Evolutionary conservation across 2,329 filamentous ascomycete genomes (phyloP).

Genomic region (Aspergillus latus): DNA sequence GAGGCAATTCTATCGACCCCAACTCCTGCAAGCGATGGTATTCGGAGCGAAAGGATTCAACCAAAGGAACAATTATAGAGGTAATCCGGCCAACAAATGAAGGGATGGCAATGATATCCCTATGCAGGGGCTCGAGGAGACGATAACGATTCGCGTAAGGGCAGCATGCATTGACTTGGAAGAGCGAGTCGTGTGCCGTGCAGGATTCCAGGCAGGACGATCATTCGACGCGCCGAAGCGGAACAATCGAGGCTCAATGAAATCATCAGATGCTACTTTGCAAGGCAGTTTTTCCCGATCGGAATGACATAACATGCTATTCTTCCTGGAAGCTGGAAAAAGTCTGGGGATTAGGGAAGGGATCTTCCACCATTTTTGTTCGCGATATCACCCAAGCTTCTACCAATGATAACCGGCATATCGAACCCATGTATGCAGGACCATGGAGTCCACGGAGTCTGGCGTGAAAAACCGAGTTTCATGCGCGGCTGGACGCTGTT

Average conservation of each 20-base stretch:
- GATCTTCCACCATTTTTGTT: neutral
- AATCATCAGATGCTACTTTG: conserved; percentile 3
- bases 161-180: neutral
- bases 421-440: neutral
- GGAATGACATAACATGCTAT: neutral
- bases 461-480: neutral
- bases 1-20: neutral
- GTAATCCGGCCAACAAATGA: neutral
- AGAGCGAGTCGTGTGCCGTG: conserved; percentile 6
- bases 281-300: conserved; percentile 11
- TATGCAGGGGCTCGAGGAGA: conserved; percentile 12
- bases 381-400: neutral
- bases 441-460: neutral
- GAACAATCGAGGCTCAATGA: conserved; percentile 1
- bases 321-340: neutral
- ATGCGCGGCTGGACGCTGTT: neutral
- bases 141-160: conserved; percentile 14
- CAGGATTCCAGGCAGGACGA: conserved; percentile 12
- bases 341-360: neutral
- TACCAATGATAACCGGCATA: neutral
- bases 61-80: neutral
- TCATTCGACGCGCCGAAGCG: neutral
- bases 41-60: neutral
- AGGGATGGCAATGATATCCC: conserved; percentile 18
- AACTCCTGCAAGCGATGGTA: neutral